phyloP scores from a whole-genome alignment of 169 alveolate species.

The Eimeria tenella region DNA sequence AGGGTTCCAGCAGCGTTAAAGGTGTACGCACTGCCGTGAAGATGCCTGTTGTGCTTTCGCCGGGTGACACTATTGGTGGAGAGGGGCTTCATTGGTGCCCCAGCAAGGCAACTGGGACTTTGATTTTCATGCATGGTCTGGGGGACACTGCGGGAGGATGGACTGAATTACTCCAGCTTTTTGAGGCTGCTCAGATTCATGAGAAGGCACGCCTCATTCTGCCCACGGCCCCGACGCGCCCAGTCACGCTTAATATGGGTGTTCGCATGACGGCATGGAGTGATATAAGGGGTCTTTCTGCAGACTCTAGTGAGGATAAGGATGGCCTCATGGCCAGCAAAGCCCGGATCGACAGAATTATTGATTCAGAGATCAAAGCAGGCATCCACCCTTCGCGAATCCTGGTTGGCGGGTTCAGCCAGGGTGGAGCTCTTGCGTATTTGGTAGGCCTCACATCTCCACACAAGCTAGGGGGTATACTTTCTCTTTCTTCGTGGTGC shows the following conservation, averaged over 20 bases:
- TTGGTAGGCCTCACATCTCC: slow-evolving; percentile 53
- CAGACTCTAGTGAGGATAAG: slow-evolving; percentile 60
- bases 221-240: slow-evolving; percentile 79
- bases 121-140: slow-evolving; percentile 77
- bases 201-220: slow-evolving; percentile 61
- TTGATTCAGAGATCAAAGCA: slow-evolving; percentile 39
- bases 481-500: slow-evolving; percentile 76
- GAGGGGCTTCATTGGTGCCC: slow-evolving; percentile 69
- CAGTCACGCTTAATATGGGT: slow-evolving; percentile 77
- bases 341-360: slow-evolving; percentile 70
- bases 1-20: neutral
- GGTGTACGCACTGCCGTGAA: neutral
- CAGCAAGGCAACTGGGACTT: slow-evolving; percentile 29
- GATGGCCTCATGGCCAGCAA: slow-evolving; percentile 72
- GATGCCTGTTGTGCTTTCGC: slow-evolving; percentile 47
- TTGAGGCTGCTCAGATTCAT: slow-evolving; percentile 32
- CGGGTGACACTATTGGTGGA: slow-evolving; percentile 41
- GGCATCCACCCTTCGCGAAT: slow-evolving; percentile 72
- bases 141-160: slow-evolving; percentile 81
- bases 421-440: slow-evolving; percentile 79
- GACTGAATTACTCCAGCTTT: slow-evolving; percentile 49
- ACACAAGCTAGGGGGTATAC: slow-evolving; percentile 73
- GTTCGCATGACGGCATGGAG: slow-evolving; percentile 79
- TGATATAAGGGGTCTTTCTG: slow-evolving; percentile 64
- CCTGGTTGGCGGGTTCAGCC: slow-evolving; percentile 80